Evolutionary conservation across 192 early-diverging fungal genomes (phyloP), one percentile per base, ranked within the genome.

Genomic region (Coemansia biformis): DNA sequence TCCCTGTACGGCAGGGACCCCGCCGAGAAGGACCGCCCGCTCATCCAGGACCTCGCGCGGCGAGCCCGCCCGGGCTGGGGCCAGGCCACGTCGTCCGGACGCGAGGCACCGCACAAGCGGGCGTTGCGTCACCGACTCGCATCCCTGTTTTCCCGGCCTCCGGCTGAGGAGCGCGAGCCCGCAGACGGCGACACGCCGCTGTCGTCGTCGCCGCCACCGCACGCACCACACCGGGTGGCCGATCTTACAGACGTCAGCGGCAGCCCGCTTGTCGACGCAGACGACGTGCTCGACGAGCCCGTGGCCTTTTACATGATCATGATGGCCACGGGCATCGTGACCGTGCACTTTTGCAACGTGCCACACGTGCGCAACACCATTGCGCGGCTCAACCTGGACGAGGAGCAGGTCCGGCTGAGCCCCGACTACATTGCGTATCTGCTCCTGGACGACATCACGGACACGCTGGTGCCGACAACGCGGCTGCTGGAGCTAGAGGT

Each of bases 341-440:
- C 72, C 3, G 30, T 75, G 39, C 72, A 75, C 41, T 37, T 23
- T 33, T 22, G 56, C 29, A 53, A 46, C 29, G 48, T 71, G 36
- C 46, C 60, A 22, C 60, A 63, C 22, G 61, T 63, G 47, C 67
- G 67, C 48, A 71, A 63, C 51, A 63, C 67, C 4, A 83, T 93
- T 2, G 80, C 81, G 7, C 88, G 67, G 31, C 57, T 71, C 21
- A 48, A 59, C 47, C 51, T 63, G 41, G 67, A 71, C 47, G 59
- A 58, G 43, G 57, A 63, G 15, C 15, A 33, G 2, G 35, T 63
- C 28, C 37, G 33, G n/a, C 32, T 71, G 47, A 58, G 57, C 11
- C 60, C 75, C 57, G 89, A 94, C 66, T 98, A 92, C 87, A 85
- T 96, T 46, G 86, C 86, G 53, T 98, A 98, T 54, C 87, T 91